Percentiles rank a stretch among this genome's conserved stretches.
phyloP scores from a whole-genome alignment of 23 red algal genomes.

The Gracilaria domingensis region DNA sequence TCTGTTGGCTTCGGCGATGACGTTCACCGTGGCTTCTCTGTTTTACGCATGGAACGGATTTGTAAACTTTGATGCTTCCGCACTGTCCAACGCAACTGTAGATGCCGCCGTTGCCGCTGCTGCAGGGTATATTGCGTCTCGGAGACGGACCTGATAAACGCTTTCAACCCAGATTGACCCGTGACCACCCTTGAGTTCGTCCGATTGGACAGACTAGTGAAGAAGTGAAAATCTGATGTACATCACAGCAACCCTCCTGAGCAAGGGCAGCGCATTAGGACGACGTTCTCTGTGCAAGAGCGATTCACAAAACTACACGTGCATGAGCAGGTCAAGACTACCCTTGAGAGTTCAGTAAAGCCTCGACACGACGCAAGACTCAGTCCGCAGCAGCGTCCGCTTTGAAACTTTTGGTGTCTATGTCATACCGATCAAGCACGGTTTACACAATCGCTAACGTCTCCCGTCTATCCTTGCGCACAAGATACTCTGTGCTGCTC shows the following conservation, averaged over 20 bases:
- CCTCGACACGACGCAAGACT: background rate
- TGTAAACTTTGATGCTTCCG: conserved; percentile 21
- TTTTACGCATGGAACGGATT: conserved; percentile 36
- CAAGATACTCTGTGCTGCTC: conserved; percentile 70
- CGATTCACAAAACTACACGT: background rate
- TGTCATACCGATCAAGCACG: background rate
- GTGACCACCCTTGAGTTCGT: too few species aligned
- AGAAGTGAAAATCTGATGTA: too few species aligned
- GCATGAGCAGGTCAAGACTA: background rate
- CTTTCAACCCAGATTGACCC: background rate
- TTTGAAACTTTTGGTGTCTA: background rate
- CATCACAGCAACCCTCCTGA: too few species aligned
- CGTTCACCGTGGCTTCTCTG: conserved; percentile 26
- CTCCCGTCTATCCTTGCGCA: conserved; percentile 49
- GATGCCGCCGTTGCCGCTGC: conserved; percentile 27
- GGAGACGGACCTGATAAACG: background rate
- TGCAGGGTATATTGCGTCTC: conserved; percentile 22
- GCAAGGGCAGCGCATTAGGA: background rate
- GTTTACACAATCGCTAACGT: conserved; percentile 24
- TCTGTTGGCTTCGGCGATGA: conserved; percentile 3
- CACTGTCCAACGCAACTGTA: conserved; percentile 27
- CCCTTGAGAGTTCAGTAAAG: background rate
- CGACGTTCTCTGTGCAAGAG: background rate
- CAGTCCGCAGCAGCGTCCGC: background rate
- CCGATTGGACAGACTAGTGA: too few species aligned